Evolutionary conservation across 2,329 filamentous ascomycete species (phyloP).

Genomic region (Sarocladium strictum): DNA sequence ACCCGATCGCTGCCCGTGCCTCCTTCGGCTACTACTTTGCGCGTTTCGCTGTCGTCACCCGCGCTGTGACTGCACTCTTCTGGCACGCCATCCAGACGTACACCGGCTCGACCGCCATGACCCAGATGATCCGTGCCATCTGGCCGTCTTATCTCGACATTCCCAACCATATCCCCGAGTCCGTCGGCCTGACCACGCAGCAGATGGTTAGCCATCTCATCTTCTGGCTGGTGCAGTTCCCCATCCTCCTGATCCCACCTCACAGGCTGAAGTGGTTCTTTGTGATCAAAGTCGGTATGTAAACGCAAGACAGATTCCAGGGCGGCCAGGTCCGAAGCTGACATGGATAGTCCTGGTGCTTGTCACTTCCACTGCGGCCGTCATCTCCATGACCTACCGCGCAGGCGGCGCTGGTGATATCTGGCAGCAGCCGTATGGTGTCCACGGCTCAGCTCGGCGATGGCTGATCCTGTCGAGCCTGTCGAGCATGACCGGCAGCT

Average conservation of each 20-base stretch:
- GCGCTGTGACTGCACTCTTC: constrained; percentile 41
- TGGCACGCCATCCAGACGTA: constrained; percentile 62
- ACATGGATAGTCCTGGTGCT: constrained; percentile 11
- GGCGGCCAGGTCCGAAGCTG: neutral
- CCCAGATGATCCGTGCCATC: constrained; percentile 35
- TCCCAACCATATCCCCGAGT: constrained; percentile 43
- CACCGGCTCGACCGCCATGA: constrained; percentile 49
- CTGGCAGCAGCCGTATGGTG: constrained; percentile 11
- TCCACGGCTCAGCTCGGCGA: constrained; percentile 1
- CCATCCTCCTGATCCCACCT: constrained; percentile 48
- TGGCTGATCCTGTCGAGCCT: constrained; percentile 12
- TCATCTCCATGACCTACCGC: constrained; percentile 22
- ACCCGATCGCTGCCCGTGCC: constrained; percentile 27
- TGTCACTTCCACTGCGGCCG: constrained; percentile 13
- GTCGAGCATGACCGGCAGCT: constrained; percentile 11
- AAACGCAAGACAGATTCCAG: neutral
- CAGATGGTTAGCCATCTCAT: constrained; percentile 51
- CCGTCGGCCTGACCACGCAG: constrained; percentile 47
- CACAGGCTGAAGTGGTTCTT: constrained; percentile 49
- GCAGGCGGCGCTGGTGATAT: constrained; percentile 14
- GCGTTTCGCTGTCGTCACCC: constrained; percentile 27
- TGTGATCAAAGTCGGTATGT: constrained; percentile 6
- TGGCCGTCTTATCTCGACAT: constrained; percentile 50
- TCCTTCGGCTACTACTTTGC: constrained; percentile 32
- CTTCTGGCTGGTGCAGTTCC: constrained; percentile 48